phyloP scores from a whole-genome alignment of 306 rosid species.

The Prunus armeniaca region DNA sequence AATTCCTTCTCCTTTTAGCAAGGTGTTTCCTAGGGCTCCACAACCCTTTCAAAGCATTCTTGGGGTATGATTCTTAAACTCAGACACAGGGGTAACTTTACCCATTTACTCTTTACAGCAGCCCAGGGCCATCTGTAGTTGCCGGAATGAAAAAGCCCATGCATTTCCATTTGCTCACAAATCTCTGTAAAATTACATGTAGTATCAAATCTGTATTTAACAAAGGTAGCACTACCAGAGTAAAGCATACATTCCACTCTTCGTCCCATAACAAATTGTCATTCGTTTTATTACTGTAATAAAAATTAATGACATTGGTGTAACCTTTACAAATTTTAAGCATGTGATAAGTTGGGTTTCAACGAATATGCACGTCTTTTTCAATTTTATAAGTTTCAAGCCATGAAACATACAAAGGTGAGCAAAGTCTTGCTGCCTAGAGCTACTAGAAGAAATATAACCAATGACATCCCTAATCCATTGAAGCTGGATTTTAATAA shows the following conservation, averaged over 20 bases:
- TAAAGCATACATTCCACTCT: not conserved
- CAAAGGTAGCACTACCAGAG: too few relatives aligned
- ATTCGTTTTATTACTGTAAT: not conserved
- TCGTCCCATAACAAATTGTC: not conserved
- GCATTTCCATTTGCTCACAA: too few relatives aligned
- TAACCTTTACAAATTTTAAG: not conserved
- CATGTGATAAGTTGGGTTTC: not conserved
- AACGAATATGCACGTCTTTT: not conserved
- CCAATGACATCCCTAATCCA: not conserved
- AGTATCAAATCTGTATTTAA: too few relatives aligned
- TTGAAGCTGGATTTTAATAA: not conserved
- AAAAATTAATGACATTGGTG: not conserved
- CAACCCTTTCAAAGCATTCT: too few relatives aligned
- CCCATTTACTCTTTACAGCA: too few relatives aligned
- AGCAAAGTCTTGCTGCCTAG: not conserved
- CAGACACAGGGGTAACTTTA: too few relatives aligned
- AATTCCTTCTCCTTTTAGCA: too few relatives aligned
- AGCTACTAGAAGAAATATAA: not conserved
- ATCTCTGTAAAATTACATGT: too few relatives aligned
- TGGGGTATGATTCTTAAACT: too few relatives aligned
- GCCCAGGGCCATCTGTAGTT: too few relatives aligned
- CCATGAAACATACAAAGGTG: not conserved
- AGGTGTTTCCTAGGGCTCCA: too few relatives aligned
- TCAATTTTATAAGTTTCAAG: not conserved
- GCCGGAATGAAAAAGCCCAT: too few relatives aligned